phyloP scores from a whole-genome alignment of 2,329 filamentous ascomycete genomes.

The Cadophora gregata region DNA sequence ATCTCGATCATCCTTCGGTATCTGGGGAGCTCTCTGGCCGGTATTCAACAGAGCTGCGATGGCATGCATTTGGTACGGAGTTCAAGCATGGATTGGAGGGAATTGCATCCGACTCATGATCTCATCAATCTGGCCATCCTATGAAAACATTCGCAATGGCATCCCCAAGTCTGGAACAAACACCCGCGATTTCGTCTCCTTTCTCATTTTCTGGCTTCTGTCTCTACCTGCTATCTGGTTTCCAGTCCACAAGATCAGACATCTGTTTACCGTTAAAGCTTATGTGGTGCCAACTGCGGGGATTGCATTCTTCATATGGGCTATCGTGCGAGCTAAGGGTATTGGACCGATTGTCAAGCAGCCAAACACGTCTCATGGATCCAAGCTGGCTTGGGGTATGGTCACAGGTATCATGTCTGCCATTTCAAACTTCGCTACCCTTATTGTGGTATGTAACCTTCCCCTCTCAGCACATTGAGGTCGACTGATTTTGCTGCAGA shows the following conservation, averaged over 20 bases:
- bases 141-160: conserved; percentile 64
- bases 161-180: conserved; percentile 74
- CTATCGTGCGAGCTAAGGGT: conserved; percentile 79
- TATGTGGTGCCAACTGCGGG: conserved; percentile 84
- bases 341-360: conserved; percentile 83
- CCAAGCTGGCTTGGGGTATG: conserved; percentile 78
- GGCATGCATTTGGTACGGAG: conserved; percentile 83
- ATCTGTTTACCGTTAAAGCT: conserved; percentile 90
- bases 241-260: conserved; percentile 85
- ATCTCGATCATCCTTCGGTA: conserved; percentile 78
- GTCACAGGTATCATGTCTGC: conserved; percentile 87
- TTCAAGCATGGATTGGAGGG: conserved; percentile 85
- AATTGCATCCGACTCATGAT: conserved; percentile 91
- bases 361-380: conserved; percentile 66
- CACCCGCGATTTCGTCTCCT: conserved; percentile 78
- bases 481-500: conserved; percentile 29
- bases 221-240: conserved; percentile 88
- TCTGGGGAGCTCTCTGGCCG: conserved; percentile 89
- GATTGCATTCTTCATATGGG: conserved; percentile 87
- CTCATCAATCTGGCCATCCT: conserved; percentile 74
- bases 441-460: conserved; percentile 65
- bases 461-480: conserved; percentile 45
- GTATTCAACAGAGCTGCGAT: conserved; percentile 89
- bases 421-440: conserved; percentile 88
- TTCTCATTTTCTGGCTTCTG: conserved; percentile 85